These are phyloP conservation scores for Stipa capillata DNA, from an alignment of 176 grass and related monocot species.

Conservation along the genomic window DNA sequence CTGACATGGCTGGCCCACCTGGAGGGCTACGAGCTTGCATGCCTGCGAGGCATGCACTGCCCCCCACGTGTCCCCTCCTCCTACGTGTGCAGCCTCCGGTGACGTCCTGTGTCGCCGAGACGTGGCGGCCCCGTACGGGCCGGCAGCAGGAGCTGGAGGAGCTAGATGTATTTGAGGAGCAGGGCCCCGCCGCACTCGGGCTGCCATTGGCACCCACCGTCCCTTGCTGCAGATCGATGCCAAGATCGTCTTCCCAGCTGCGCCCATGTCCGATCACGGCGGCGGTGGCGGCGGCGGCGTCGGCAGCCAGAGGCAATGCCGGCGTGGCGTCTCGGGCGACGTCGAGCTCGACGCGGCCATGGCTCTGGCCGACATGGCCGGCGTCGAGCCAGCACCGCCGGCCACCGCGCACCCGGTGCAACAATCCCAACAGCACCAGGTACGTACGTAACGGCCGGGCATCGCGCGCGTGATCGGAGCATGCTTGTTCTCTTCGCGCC, in stretches of 20 bases:
- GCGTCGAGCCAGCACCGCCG: not conserved
- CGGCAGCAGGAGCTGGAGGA: not conserved
- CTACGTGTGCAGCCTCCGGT: not conserved
- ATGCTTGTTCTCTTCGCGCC: not conserved
- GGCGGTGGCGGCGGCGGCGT: not conserved
- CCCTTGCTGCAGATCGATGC: not conserved
- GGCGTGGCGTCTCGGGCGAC: slow-evolving; percentile 29
- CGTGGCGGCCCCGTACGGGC: slow-evolving; percentile 31
- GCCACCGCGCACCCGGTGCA: not conserved
- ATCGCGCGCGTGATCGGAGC: not conserved
- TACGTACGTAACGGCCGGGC: too few relatives aligned
- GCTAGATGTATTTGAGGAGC: slow-evolving; percentile 3
- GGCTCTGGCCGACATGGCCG: slow-evolving; percentile 50
- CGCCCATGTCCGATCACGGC: slow-evolving; percentile 18
- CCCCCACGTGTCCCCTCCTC: slow-evolving; percentile 21
- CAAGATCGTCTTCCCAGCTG: not conserved
- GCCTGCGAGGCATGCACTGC: not conserved
- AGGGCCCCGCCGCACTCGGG: not conserved
- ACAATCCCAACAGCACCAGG: not conserved
- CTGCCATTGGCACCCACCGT: not conserved
- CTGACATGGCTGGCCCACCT: not conserved
- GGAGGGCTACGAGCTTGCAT: not conserved
- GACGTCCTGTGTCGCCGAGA: not conserved
- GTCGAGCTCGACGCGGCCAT: slow-evolving; percentile 68
- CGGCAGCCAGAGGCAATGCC: slow-evolving; percentile 20